These are phyloP conservation scores for Stentor coeruleus DNA, from an alignment of 73 alveolate genomes.

Conservation along the genomic window DNA sequence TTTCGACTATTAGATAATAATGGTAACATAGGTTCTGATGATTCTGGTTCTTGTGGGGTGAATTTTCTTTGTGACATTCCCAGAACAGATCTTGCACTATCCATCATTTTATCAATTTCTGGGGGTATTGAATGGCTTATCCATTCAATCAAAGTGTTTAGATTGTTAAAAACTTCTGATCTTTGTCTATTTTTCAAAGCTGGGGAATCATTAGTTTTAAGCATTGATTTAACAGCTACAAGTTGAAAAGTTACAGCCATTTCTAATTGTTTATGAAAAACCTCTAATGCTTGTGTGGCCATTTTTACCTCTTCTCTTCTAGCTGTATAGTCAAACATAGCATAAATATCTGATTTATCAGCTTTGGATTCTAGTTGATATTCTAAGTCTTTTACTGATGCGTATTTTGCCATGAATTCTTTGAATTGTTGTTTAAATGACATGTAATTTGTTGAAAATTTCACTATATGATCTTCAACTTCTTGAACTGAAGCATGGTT, in stretches of 20 bases:
- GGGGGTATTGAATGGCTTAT: neutral
- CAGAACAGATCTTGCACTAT: neutral
- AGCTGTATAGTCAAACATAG: neutral
- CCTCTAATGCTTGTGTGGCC: neutral
- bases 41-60: neutral
- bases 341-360: neutral
- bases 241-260: slow-evolving; percentile 7
- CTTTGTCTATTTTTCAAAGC: slow-evolving; percentile 11
- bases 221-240: neutral
- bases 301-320: slow-evolving; percentile 15
- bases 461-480: neutral
- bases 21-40: neutral
- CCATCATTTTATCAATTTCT: neutral
- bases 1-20: neutral
- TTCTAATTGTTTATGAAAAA: slow-evolving; percentile 6
- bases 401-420: neutral
- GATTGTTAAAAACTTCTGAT: neutral
- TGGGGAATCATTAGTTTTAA: neutral
- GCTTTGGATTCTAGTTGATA: slow-evolving; percentile 5
- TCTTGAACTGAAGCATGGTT: neutral
- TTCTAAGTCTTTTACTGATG: neutral
- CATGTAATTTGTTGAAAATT: neutral
- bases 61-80: neutral
- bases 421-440: neutral
- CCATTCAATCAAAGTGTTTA: neutral